phyloP scores from a whole-genome alignment of 2,329 filamentous ascomycete species.

The Colletotrichum higginsianum region DNA sequence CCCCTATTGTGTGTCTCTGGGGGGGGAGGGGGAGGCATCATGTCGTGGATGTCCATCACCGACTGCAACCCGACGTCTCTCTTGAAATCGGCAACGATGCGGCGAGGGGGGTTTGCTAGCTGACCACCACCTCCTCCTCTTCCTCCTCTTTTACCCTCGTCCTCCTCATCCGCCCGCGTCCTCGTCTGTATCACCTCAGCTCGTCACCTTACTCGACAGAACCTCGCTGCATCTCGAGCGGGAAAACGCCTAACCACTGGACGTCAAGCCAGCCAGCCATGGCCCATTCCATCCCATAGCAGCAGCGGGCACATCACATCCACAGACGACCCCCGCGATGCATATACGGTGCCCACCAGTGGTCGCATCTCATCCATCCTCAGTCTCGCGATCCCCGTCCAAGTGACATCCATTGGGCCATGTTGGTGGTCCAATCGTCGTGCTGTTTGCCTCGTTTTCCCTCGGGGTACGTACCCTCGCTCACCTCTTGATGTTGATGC shows the following conservation, averaged over 20 bases:
- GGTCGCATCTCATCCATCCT: slow-evolving; percentile 8
- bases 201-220: slow-evolving; percentile 2
- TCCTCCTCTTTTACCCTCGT: too few relatives aligned
- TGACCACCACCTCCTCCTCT: slow-evolving; percentile 3
- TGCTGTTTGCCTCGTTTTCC: slow-evolving; percentile 14
- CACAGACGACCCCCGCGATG: background rate
- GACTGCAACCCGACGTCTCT: slow-evolving; percentile 9
- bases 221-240: slow-evolving; percentile 2
- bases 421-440: slow-evolving; percentile 17
- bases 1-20: slow-evolving; percentile 5
- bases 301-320: background rate
- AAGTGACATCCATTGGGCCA: slow-evolving; percentile 1
- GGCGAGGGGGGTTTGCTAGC: slow-evolving; percentile 10
- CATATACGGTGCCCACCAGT: background rate
- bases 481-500: background rate
- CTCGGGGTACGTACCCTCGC: background rate
- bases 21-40: background rate
- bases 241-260: slow-evolving; percentile 21
- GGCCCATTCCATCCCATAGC: background rate
- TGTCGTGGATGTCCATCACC: slow-evolving; percentile 3
- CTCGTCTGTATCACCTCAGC: slow-evolving; percentile 22
- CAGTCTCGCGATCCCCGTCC: background rate
- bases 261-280: background rate
- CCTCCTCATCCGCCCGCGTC: background rate
- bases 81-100: slow-evolving; percentile 23